phyloP scores from a whole-genome alignment of 768 basidiomycete species.

The Naganishia randhawae region DNA sequence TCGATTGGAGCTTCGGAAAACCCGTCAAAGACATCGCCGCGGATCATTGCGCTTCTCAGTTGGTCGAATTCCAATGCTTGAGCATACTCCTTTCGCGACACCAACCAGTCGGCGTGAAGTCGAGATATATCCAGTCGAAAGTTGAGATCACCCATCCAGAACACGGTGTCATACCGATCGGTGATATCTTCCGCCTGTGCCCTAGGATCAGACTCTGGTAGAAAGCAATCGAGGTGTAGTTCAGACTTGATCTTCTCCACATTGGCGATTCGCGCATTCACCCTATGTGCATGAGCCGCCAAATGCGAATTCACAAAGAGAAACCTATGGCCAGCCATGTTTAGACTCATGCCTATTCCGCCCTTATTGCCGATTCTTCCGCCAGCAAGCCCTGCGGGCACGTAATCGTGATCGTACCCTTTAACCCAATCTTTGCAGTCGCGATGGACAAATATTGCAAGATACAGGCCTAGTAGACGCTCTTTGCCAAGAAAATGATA shows the following conservation, averaged over 20 bases:
- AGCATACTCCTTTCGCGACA: conserved; percentile 60
- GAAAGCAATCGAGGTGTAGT: conserved; percentile 72
- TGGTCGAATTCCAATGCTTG: conserved; percentile 90
- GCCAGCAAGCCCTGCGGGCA: conserved; percentile 83
- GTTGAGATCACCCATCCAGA: conserved; percentile 86
- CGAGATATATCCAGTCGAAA: conserved; percentile 84
- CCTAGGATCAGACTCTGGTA: conserved; percentile 51
- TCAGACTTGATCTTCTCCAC: conserved; percentile 83
- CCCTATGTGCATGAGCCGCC: conserved; percentile 60
- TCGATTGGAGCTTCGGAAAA: conserved; percentile 75
- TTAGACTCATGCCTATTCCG: conserved; percentile 82
- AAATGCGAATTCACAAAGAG: conserved; percentile 89
- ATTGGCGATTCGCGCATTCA: conserved; percentile 71
- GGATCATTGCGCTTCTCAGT: conserved; percentile 69
- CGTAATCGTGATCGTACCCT: conserved; percentile 66
- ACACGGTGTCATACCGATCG: conserved; percentile 82
- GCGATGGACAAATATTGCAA: conserved; percentile 50
- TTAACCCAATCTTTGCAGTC: conserved; percentile 50
- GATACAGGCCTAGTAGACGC: conserved; percentile 62
- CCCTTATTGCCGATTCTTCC: conserved; percentile 91
- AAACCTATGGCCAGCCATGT: conserved; percentile 74
- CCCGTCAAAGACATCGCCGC: conserved; percentile 63
- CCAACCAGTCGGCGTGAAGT: conserved; percentile 82
- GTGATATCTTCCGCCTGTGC: conserved; percentile 60
- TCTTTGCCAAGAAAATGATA: conserved; percentile 84